Evolutionary conservation across 257 asterid species (phyloP).

Genomic region (Asclepias syriaca): DNA sequence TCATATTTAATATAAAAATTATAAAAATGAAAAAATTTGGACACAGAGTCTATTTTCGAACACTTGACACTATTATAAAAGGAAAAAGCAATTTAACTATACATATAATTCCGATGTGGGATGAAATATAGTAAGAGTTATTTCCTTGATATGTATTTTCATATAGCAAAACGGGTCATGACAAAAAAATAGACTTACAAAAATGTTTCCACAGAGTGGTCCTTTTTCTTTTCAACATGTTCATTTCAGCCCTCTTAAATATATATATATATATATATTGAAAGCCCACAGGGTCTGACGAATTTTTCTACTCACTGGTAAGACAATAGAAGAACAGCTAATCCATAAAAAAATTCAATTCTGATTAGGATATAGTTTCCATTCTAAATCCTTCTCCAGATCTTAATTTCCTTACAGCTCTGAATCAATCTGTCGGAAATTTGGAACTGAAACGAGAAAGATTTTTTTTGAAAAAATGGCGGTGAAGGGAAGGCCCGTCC

Average conservation of each 20-base stretch:
- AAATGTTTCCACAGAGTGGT: background rate
- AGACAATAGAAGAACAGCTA: background rate
- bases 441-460: background rate
- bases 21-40: no score
- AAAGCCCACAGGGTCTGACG: background rate
- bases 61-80: no score
- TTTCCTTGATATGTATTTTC: no score
- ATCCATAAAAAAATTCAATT: background rate
- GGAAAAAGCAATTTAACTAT: no score
- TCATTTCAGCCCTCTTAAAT: background rate
- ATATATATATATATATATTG: background rate
- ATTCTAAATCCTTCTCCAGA: background rate
- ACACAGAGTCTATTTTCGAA: no score
- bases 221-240: background rate
- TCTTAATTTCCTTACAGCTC: background rate
- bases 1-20: no score
- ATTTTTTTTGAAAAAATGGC: constrained; percentile 35
- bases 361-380: background rate
- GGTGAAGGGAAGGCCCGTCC: constrained; percentile 62
- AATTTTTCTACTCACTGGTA: background rate
- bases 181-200: background rate
- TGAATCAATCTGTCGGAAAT: background rate
- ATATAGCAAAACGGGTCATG: no score
- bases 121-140: no score
- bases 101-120: no score